A percentile compares a stretch with the other conserved stretches of the same genome.
Conservation (phyloP, 257 asterid species). For the Fraxinus americana region DNA sequence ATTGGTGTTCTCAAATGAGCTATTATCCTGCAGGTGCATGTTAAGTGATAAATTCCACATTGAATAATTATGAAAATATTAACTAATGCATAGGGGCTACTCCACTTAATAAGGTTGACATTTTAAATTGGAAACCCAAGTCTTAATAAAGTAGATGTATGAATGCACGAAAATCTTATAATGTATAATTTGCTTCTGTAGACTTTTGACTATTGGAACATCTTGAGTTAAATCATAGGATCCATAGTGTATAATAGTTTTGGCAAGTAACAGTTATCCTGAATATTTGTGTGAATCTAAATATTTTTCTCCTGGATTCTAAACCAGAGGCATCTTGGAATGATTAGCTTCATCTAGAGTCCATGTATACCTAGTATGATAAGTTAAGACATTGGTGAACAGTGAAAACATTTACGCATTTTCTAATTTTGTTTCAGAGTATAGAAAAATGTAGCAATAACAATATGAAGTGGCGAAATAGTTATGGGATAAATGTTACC, state of each 20-base stretch:
- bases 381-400: not conserved
- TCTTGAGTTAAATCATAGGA: not conserved
- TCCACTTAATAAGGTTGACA: too few species aligned
- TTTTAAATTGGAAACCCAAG: too few species aligned
- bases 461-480: not conserved
- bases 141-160: not conserved
- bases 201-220: not conserved
- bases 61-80: too few species aligned
- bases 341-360: not conserved
- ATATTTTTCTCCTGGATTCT: not conserved
- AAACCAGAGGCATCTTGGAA: not conserved
- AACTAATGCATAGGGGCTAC: too few species aligned
- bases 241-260: not conserved
- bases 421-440: too few species aligned
- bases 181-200: not conserved
- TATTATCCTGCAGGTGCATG: too few species aligned
- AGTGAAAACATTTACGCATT: too few species aligned
- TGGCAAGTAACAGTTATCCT: not conserved
- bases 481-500: conserved; percentile 46
- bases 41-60: too few species aligned
- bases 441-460: too few species aligned
- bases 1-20: too few species aligned
- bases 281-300: not conserved
- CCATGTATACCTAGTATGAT: not conserved
- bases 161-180: not conserved